Conservation (phyloP, 139 green algal genomes). For the Auxenochlorella pyrenoidosa region DNA sequence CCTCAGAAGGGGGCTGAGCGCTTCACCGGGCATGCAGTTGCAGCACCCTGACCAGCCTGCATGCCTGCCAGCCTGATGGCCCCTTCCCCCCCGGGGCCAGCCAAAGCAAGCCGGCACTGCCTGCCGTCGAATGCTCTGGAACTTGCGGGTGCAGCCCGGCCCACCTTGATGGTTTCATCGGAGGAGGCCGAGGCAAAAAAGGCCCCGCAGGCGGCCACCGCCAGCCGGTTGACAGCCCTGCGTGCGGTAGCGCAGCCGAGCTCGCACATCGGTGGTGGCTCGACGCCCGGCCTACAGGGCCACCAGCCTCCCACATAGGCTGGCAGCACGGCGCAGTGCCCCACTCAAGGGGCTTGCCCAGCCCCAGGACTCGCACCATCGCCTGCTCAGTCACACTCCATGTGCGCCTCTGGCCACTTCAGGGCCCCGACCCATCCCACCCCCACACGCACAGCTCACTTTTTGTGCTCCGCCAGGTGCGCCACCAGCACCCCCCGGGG, state of each 20-base stretch:
- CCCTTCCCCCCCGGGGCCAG: too few relatives aligned
- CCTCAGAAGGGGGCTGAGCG: too few relatives aligned
- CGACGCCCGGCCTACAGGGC: neutral
- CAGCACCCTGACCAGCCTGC: neutral
- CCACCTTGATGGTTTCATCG: slow-evolving; percentile 89
- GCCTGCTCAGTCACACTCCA: neutral
- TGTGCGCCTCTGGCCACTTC: too few relatives aligned
- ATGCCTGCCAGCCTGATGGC: neutral
- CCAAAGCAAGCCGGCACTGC: too few relatives aligned
- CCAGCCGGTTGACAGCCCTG: slow-evolving; percentile 77
- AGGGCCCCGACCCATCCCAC: too few relatives aligned
- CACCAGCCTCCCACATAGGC: too few relatives aligned
- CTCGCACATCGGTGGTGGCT: neutral
- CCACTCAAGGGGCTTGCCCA: too few relatives aligned
- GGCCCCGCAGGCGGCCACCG: slow-evolving; percentile 61
- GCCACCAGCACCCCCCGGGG: slow-evolving; percentile 89
- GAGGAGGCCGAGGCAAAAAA: slow-evolving; percentile 84
- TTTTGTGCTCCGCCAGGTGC: slow-evolving; percentile 91
- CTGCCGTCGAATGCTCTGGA: too few relatives aligned
- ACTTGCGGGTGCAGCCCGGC: neutral
- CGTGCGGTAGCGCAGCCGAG: too few relatives aligned
- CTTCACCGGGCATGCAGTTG: neutral
- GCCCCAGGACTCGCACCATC: neutral
- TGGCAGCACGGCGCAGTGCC: too few relatives aligned
- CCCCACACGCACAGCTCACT: too few relatives aligned